Base-by-base conservation (phyloP, 257 asterid species). In the Solanum virginianum region DNA sequence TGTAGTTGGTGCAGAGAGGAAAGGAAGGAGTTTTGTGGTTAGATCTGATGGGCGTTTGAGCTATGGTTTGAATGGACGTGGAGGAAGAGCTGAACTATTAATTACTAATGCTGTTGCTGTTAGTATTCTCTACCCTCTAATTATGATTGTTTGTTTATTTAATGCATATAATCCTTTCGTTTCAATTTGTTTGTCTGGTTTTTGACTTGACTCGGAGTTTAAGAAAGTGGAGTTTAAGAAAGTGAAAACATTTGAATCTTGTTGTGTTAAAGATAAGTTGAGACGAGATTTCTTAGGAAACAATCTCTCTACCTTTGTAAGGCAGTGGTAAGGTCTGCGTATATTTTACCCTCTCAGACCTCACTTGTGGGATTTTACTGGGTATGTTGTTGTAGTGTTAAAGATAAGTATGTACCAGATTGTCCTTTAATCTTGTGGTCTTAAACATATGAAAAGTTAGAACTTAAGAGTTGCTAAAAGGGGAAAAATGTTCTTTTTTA, bases 81-180 rank as follows among this genome's bases (percentile, higher is more conserved):
- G 68, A 17, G 83, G 83, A 72, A 86, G 94, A 87, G 87, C 88
- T 18, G 57, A 72, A 16, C 87, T 81, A 36, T 83, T 90, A 74
- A 84, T 90, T 74, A 26, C 93, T 51, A 90, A 88, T 88, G 96
- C 97, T 41, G 94, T 91, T 83, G 89, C 92, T 65, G 97, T 93
- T 87, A 87, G 93, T 85, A 71, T 88, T 85, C 66, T 49, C 69
- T 65, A 75, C 81, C 47, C 81, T 47, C 14, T 77, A 3, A 7
- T 24, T 49, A 15, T 24, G 82, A 49, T 15, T 75, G 43, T 75
- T 22, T 24, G 41, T 47, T 74, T 74, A 74, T 47, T 36, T 72
- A n/a, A n/a, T 72, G 57, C 32, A 45, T 45, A 14, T 68, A 43
- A n/a, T 8, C 12, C 13, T 18, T 18, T 12, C 6, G 9, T 57